Evolutionary conservation across 2,329 filamentous ascomycete genomes (phyloP).

Genomic region (Venturia carpophila): DNA sequence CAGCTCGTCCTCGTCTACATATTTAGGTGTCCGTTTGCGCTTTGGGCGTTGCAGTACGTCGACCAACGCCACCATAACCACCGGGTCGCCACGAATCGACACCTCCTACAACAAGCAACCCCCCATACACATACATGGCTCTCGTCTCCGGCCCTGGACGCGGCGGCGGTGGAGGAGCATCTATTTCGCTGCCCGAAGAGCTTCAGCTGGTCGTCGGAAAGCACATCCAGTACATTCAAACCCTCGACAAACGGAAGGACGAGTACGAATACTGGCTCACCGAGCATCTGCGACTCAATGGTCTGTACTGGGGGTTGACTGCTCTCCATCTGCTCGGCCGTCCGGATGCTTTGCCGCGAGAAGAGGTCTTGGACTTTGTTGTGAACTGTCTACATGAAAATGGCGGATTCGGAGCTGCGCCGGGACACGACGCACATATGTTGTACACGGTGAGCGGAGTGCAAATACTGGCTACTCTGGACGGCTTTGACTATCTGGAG

Average conservation of each 20-base stretch:
- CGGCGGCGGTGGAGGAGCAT: constrained; percentile 35
- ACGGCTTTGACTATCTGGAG: constrained; percentile 79
- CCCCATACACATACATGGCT: constrained; percentile 40
- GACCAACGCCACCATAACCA: background rate
- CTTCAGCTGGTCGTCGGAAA: constrained; percentile 50
- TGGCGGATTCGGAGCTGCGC: constrained; percentile 89
- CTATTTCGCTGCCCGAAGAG: constrained; percentile 25
- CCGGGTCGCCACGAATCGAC: background rate
- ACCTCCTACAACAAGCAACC: background rate
- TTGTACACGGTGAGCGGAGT: constrained; percentile 92
- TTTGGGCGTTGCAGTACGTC: background rate
- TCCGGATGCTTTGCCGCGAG: constrained; percentile 71
- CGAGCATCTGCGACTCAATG: constrained; percentile 90
- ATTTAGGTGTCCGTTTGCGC: background rate
- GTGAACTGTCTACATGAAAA: constrained; percentile 83
- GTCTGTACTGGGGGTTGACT: constrained; percentile 92
- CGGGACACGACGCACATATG: constrained; percentile 92
- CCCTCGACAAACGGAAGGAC: constrained; percentile 85
- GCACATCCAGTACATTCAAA: constrained; percentile 90
- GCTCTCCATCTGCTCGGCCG: constrained; percentile 76
- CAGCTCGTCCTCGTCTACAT: background rate
- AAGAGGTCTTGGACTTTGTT: constrained; percentile 84
- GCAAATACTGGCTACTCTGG: constrained; percentile 80
- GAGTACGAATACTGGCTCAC: constrained; percentile 97
- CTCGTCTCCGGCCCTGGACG: constrained; percentile 53